A percentile compares a stretch with the other conserved stretches of the same genome.
Conservation (phyloP, 768 basidiomycete species). For the Cyathus striatus region DNA sequence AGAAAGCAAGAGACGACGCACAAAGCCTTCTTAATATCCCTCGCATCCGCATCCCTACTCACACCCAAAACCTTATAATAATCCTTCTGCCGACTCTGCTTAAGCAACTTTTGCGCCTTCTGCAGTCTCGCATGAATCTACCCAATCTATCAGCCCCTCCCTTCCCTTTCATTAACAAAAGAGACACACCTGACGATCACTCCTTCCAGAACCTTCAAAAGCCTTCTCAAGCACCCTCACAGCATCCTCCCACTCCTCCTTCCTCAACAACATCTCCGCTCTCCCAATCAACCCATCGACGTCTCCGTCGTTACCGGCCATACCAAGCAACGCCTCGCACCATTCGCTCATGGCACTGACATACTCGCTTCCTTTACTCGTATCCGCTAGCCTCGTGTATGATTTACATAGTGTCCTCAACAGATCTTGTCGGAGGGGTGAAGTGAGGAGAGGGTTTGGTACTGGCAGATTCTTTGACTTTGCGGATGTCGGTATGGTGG, state of each 20-base stretch:
- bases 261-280: constrained; percentile 64
- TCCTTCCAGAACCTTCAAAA: constrained; percentile 76
- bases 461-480: constrained; percentile 32
- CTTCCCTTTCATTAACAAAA: no score
- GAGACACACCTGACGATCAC: constrained; percentile 76
- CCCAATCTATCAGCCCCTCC: no score
- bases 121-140: constrained; percentile 67
- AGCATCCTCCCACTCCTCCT: constrained; percentile 87
- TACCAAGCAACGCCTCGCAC: constrained; percentile 66
- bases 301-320: constrained; percentile 66
- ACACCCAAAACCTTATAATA: constrained; percentile 97
- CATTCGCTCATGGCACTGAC: constrained; percentile 53
- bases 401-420: constrained; percentile 69
- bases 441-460: constrained; percentile 45
- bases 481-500: constrained; percentile 16
- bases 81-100: constrained; percentile 88
- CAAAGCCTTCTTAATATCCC: constrained; percentile 94
- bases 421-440: constrained; percentile 59
- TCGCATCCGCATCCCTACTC: constrained; percentile 78
- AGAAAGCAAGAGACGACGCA: no score
- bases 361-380: constrained; percentile 22
- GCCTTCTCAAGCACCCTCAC: constrained; percentile 74
- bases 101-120: constrained; percentile 80
- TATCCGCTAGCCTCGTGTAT: constrained; percentile 50
- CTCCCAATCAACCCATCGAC: constrained; percentile 72